Evolutionary conservation across 331 rosid genomes (phyloP).

Genomic region (Erythrophleum ivorense): DNA sequence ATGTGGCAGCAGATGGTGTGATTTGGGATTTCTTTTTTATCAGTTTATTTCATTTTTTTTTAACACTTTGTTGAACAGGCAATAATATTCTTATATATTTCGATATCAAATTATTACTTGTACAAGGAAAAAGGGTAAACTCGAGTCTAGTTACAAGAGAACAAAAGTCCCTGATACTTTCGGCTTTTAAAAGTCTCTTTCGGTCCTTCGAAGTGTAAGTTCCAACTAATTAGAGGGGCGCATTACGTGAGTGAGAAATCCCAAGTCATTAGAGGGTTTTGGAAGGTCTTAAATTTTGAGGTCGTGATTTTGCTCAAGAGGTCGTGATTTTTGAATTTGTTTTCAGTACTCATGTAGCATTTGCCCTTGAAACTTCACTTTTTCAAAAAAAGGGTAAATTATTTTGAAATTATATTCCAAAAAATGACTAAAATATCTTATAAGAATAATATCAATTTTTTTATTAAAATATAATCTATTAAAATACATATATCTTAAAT

Average conservation of each 20-base stretch:
- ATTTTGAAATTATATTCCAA: too few species aligned
- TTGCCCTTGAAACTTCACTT: too few species aligned
- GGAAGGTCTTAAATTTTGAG: not conserved
- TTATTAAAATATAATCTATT: too few species aligned
- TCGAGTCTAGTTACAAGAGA: not conserved
- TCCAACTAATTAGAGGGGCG: not conserved
- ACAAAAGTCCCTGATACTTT: not conserved
- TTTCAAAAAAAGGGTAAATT: too few species aligned
- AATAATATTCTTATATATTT: not conserved
- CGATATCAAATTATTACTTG: not conserved
- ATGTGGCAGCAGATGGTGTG: not conserved
- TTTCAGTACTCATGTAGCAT: too few species aligned
- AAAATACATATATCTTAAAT: too few species aligned
- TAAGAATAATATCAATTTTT: too few species aligned
- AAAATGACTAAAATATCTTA: too few species aligned
- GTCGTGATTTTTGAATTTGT: too few species aligned
- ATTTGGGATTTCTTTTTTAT: not conserved
- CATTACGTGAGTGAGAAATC: not conserved
- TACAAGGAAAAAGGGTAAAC: not conserved
- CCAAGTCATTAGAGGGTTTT: not conserved
- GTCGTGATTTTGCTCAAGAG: too few species aligned
- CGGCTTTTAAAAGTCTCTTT: not conserved
- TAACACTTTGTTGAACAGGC: not conserved
- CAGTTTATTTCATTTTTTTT: not conserved
- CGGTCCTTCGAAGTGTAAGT: not conserved